These are phyloP conservation scores for Ogataea nonfermentans DNA, from an alignment of 805 yeast genomes.

Conservation along the genomic window DNA sequence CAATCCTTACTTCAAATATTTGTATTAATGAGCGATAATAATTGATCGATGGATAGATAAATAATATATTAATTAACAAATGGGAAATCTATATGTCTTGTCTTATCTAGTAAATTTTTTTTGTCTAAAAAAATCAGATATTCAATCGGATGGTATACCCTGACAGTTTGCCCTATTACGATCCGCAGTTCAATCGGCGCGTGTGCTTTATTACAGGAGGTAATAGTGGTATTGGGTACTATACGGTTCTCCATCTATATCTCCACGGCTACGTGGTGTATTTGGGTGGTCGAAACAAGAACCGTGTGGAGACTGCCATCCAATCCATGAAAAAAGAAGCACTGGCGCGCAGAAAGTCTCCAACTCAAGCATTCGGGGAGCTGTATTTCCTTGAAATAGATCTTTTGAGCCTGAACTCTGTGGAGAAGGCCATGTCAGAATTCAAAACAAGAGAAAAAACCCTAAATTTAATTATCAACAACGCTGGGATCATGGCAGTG, in stretches of 20 bases:
- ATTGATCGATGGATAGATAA: not conserved
- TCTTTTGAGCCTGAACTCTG: slow-evolving; percentile 45
- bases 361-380: slow-evolving; percentile 44
- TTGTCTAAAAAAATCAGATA: not conserved
- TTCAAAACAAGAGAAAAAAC: slow-evolving; percentile 46
- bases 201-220: slow-evolving; percentile 81
- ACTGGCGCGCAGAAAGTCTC: slow-evolving; percentile 25
- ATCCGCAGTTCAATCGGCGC: slow-evolving; percentile 53
- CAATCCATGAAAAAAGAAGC: slow-evolving; percentile 58
- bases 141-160: slow-evolving; percentile 35
- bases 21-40: slow-evolving; percentile 34
- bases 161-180: slow-evolving; percentile 54
- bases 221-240: slow-evolving; percentile 78
- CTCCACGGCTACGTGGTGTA: slow-evolving; percentile 77
- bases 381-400: slow-evolving; percentile 55
- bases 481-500: slow-evolving; percentile 81
- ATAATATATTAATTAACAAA: not conserved
- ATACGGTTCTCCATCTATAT: slow-evolving; percentile 69
- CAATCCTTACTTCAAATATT: slow-evolving; percentile 46
- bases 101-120: slow-evolving; percentile 3
- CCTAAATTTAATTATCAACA: slow-evolving; percentile 65
- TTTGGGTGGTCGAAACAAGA: slow-evolving; percentile 65
- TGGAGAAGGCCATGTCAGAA: slow-evolving; percentile 47
- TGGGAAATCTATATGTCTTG: not conserved
- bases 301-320: slow-evolving; percentile 56